Percentiles rank a stretch among this genome's conserved stretches.
Conservation (phyloP, 345 rosid genomes). For the Nephelium lappaceum region DNA sequence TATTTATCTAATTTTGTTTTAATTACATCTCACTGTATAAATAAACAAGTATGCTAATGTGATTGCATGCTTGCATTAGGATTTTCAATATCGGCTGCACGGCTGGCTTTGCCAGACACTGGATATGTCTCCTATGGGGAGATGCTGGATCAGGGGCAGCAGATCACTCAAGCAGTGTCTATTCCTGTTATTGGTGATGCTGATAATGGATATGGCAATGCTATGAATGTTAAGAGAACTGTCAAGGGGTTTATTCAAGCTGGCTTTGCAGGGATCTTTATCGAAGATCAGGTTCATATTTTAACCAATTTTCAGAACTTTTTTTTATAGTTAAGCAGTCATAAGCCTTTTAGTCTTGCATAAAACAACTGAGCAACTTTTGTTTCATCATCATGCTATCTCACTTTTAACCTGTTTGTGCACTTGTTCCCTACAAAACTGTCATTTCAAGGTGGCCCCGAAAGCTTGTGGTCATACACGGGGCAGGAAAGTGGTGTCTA, state of each 20-base stretch:
- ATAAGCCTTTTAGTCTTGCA: not conserved
- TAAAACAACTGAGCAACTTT: not conserved
- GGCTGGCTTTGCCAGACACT: constrained; percentile 75
- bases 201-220: constrained; percentile 84
- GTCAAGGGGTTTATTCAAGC: constrained; percentile 77
- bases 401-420: constrained; percentile 1
- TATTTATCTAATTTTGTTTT: not conserved
- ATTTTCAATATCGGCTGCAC: constrained; percentile 57
- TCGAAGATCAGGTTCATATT: constrained; percentile 67
- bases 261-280: constrained; percentile 87
- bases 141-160: constrained; percentile 87
- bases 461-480: constrained; percentile 74
- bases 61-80: not conserved
- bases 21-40: no score
- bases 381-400: not conserved
- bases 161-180: constrained; percentile 66
- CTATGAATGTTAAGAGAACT: constrained; percentile 87
- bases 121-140: constrained; percentile 86
- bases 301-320: constrained; percentile 15
- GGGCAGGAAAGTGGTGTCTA: constrained; percentile 76
- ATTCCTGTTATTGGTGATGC: constrained; percentile 92
- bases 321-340: not conserved
- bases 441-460: constrained; percentile 58
- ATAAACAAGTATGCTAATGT: not conserved
- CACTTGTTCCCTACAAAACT: constrained; percentile 26